Evolutionary conservation across 2,329 filamentous ascomycete genomes (phyloP), one percentile per base, ranked within the genome.

Genomic region (Botrytis squamosa): DNA sequence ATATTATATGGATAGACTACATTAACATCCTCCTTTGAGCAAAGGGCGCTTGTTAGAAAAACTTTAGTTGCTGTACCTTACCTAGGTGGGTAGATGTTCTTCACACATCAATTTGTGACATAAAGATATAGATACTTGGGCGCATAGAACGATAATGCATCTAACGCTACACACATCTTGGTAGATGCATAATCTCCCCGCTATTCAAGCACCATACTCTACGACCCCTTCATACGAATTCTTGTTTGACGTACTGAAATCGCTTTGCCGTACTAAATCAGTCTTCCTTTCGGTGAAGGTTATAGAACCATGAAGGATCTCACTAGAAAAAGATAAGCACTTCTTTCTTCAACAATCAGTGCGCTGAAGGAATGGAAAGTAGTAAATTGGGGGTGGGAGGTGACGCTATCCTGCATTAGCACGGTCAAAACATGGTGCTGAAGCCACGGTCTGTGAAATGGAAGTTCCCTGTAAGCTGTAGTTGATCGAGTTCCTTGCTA

Each of bases 1-100:
- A 77, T 78, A 75, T 71, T 73, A 63, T 63, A 75, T 69, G 38
- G 66, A 72, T 69, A 49, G 36, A 44, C 63, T 60, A 36, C 29
- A 60, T 57, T 57, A 36, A 69, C 46, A 60, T 73, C 57, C 66
- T 33, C 70, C 55, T 60, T 69, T 62, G 55, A 55, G 60, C 46
- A 71, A 73, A 73, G 55, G 38, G 71, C 52, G 71, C 64, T 69
- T 69, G 36, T 69, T 42, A 42, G 33, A 40, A 33, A 71, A 57
- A 44, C 22, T 67, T 64, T 64, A 67, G 55, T 8, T 65, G 59
- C 66, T 29, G 70, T 42, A 66, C 40, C 44, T 72, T 69, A 20
- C 66, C 66, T 57, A 69, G n/a, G n/a, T 25, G 14, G 49, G 49
- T 33, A 57, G 52, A 69, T 69, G 66, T 69, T 69, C 66, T 69